Evolutionary conservation across 1,284 basidiomycete genomes (phyloP).

Genomic region (Cutaneotrichosporon sp.): DNA sequence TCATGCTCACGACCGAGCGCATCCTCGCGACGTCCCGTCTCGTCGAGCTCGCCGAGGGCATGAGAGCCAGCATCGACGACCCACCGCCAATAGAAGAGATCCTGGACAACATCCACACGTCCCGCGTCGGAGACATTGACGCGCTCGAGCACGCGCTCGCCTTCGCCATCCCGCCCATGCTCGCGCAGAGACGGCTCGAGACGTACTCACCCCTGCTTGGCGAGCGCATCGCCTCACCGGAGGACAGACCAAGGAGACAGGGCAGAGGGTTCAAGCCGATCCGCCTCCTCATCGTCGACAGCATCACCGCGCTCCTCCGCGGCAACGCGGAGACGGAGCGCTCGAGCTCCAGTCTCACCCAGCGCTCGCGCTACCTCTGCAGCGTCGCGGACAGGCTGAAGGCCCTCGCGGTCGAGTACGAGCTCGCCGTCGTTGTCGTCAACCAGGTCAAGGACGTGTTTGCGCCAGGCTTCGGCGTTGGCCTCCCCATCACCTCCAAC

Average conservation of each 20-base stretch:
- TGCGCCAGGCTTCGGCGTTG: slow-evolving; percentile 11
- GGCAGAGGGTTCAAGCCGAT: slow-evolving; percentile 33
- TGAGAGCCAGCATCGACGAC: slow-evolving; percentile 17
- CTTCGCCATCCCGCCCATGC: slow-evolving; percentile 64
- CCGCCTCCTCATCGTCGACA: slow-evolving; percentile 73
- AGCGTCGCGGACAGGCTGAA: slow-evolving; percentile 69
- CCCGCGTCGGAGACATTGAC: slow-evolving; percentile 61
- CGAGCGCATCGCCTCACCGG: neutral
- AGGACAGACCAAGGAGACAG: neutral
- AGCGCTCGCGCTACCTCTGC: slow-evolving; percentile 69
- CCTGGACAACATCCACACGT: slow-evolving; percentile 68
- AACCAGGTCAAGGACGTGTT: slow-evolving; percentile 85
- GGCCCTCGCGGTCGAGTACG: slow-evolving; percentile 63
- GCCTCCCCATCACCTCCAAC: neutral
- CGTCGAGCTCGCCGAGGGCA: slow-evolving; percentile 42
- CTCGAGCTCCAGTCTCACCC: slow-evolving; percentile 59
- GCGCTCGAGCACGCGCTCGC: slow-evolving; percentile 69
- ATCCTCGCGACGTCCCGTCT: slow-evolving; percentile 69
- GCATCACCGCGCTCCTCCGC: slow-evolving; percentile 77
- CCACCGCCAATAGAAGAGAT: slow-evolving; percentile 27
- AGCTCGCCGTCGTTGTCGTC: slow-evolving; percentile 74
- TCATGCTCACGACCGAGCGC: slow-evolving; percentile 72
- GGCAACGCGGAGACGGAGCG: slow-evolving; percentile 36
- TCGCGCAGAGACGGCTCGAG: slow-evolving; percentile 42
- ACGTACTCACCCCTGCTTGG: slow-evolving; percentile 7